A percentile compares a stretch with the other conserved stretches of the same genome.
These are phyloP conservation scores for Hagleromyces aurorensis DNA, from an alignment of 805 yeast genomes.

Conservation along the genomic window DNA sequence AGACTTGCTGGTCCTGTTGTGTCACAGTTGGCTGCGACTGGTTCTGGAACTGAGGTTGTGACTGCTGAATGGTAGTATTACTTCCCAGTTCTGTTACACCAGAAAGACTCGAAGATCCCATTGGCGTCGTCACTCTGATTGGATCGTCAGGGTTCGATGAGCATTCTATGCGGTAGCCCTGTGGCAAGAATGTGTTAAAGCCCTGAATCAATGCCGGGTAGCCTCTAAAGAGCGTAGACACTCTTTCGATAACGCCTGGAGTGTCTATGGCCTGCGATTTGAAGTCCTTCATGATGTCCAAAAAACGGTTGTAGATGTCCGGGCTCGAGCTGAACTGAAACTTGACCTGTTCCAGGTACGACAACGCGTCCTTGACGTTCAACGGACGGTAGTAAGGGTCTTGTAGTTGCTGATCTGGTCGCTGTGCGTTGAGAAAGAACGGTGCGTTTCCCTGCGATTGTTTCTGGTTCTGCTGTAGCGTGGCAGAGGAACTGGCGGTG, in stretches of 20 bases:
- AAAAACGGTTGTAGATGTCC: conserved; percentile 89
- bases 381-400: conserved; percentile 57
- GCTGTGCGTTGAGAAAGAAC: conserved; percentile 9
- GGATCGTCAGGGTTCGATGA: conserved; percentile 85
- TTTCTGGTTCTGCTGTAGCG: conserved; percentile 16
- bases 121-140: conserved; percentile 90
- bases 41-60: conserved; percentile 7
- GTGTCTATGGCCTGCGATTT: conserved; percentile 94
- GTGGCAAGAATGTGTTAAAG: conserved; percentile 94
- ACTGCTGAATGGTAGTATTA: conserved; percentile 18
- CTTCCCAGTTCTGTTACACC: conserved; percentile 43
- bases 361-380: conserved; percentile 91
- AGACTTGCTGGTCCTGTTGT: too few relatives aligned
- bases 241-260: conserved; percentile 96
- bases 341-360: conserved; percentile 93
- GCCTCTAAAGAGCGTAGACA: conserved; percentile 82
- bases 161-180: conserved; percentile 91
- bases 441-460: too few relatives aligned
- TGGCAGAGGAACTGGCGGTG: conserved; percentile 4
- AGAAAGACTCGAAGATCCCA: conserved; percentile 62
- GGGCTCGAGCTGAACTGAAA: conserved; percentile 87
- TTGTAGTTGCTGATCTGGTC: conserved; percentile 9
- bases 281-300: conserved; percentile 98
- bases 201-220: conserved; percentile 94
- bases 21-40: conserved; percentile 6